phyloP scores from a whole-genome alignment of 2,329 filamentous ascomycete species.

The Polytolypa hystricis region DNA sequence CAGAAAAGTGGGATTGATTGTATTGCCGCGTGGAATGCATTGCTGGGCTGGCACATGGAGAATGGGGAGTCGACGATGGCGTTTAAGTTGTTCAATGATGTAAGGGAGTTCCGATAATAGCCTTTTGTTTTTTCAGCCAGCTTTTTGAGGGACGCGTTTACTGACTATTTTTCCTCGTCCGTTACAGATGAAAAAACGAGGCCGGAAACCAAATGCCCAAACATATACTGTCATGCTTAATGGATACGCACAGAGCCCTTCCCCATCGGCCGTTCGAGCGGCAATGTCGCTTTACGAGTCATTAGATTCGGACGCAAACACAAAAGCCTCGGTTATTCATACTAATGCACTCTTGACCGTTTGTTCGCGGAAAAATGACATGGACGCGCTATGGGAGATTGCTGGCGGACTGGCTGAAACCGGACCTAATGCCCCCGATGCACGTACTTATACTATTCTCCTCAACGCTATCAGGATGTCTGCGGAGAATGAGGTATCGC shows the following conservation, averaged over 20 bases:
- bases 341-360: conserved; percentile 80
- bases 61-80: conserved; percentile 51
- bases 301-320: conserved; percentile 53
- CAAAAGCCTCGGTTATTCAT: conserved; percentile 64
- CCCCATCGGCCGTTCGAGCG: conserved; percentile 50
- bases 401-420: conserved; percentile 57
- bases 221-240: conserved; percentile 78
- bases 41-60: conserved; percentile 61
- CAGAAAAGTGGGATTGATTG: conserved; percentile 52
- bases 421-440: conserved; percentile 54
- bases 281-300: conserved; percentile 68
- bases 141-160: too few species aligned
- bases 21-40: conserved; percentile 75
- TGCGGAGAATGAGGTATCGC: conserved; percentile 21
- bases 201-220: conserved; percentile 63
- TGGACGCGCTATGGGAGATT: conserved; percentile 72
- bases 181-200: conserved; percentile 83
- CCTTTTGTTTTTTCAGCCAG: not conserved
- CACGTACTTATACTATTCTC: conserved; percentile 69
- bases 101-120: conserved; percentile 33
- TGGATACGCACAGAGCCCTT: conserved; percentile 49
- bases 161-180: not conserved
- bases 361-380: conserved; percentile 61
- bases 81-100: conserved; percentile 81
- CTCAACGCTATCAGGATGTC: conserved; percentile 59